These are phyloP conservation scores for Phytophthora hibernalis DNA, from an alignment of 352 stramenopile species.

Conservation along the genomic window DNA sequence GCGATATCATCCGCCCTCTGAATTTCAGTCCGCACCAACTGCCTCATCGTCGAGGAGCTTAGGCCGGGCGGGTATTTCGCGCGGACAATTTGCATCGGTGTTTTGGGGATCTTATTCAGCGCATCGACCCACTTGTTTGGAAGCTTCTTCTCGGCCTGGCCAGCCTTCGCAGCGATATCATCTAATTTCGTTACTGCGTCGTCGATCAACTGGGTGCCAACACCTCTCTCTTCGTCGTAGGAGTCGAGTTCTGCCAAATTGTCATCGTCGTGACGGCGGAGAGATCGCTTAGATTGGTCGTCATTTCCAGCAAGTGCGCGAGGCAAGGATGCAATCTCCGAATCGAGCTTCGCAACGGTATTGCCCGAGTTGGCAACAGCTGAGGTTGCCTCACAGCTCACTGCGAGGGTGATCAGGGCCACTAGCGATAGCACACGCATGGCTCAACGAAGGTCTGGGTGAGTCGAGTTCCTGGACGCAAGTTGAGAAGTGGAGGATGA, in stretches of 20 bases:
- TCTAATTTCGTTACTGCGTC: not conserved
- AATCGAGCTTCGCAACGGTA: not conserved
- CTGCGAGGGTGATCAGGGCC: not conserved
- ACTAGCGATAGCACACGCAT: constrained; percentile 8
- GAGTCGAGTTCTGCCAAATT: not conserved
- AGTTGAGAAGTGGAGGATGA: constrained; percentile 3
- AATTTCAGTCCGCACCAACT: constrained; percentile 4
- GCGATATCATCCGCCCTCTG: constrained; percentile 3
- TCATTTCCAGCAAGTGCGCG: not conserved
- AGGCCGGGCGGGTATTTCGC: not conserved
- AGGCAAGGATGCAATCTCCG: not conserved
- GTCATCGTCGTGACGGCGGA: not conserved
- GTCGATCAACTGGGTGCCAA: not conserved
- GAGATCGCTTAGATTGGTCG: not conserved
- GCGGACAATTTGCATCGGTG: not conserved
- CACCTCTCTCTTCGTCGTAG: constrained; percentile 2
- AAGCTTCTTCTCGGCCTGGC: not conserved
- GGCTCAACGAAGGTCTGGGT: not conserved
- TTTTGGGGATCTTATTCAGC: not conserved
- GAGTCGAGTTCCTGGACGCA: not conserved
- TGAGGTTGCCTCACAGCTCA: not conserved
- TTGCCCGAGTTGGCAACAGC: not conserved
- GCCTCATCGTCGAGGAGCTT: not conserved
- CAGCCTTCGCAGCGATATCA: not conserved
- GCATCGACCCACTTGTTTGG: not conserved